These are phyloP conservation scores for Tuber brumale DNA, from an alignment of 495 filamentous ascomycete genomes.

Conservation along the genomic window DNA sequence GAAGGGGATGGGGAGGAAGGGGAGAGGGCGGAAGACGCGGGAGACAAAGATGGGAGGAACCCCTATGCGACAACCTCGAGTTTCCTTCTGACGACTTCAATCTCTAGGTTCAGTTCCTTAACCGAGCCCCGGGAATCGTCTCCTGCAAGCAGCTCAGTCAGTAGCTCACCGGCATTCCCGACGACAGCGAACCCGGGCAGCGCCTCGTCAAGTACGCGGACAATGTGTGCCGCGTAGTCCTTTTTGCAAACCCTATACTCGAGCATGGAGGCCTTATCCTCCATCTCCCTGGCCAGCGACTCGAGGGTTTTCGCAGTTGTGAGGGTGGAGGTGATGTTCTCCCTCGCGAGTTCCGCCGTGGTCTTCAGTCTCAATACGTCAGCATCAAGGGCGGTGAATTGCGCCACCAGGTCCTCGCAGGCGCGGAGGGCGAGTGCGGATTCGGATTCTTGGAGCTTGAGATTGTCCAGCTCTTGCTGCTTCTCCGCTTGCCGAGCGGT, in stretches of 20 bases:
- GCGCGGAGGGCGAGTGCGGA: conserved; percentile 19
- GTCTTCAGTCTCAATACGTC: conserved; percentile 7
- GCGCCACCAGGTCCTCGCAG: conserved; percentile 20
- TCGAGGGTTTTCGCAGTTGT: conserved; percentile 6
- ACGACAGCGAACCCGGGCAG: conserved; percentile 25
- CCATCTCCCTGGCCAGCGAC: conserved; percentile 24
- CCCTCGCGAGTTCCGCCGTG: conserved; percentile 11
- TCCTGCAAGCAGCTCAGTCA: conserved; percentile 18
- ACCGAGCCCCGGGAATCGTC: conserved; percentile 22
- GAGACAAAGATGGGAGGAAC: background rate
- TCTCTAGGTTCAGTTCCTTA: conserved; percentile 22
- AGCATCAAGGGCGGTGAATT: conserved; percentile 14
- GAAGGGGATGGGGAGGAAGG: background rate
- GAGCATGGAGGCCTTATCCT: conserved; percentile 31
- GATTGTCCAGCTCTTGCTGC: conserved; percentile 14
- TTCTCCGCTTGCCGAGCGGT: conserved; percentile 20
- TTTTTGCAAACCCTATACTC: conserved; percentile 32
- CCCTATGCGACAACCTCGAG: conserved; percentile 20
- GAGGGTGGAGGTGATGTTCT: conserved; percentile 17
- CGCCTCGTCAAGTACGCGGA: conserved; percentile 27
- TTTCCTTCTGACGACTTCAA: conserved; percentile 24
- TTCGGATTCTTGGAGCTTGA: conserved; percentile 16
- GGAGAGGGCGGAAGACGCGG: background rate
- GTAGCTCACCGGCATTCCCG: conserved; percentile 22
- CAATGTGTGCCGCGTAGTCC: conserved; percentile 29